Conservation (phyloP, 306 rosid species). For the Fragaria vesca region DNA sequence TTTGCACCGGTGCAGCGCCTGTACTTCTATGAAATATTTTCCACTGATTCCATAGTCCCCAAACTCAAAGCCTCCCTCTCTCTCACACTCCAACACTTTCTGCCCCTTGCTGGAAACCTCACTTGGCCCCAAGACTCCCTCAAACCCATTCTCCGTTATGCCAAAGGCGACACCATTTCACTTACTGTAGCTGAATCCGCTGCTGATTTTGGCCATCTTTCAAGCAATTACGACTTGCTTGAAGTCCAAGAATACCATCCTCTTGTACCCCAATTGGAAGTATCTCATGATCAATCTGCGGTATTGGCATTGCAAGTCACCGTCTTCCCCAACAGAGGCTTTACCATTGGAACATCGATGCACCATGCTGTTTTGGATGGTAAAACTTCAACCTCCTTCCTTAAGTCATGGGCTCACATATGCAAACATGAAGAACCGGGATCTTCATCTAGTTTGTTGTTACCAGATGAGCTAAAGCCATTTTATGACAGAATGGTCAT, state of each 20-base stretch:
- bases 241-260: constrained; percentile 26
- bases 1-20: constrained; percentile 37
- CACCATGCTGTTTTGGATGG: constrained; percentile 58
- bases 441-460: background rate
- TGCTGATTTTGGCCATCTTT: constrained; percentile 30
- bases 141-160: constrained; percentile 40
- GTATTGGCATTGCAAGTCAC: constrained; percentile 43
- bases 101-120: constrained; percentile 44
- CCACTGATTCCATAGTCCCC: constrained; percentile 30
- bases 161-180: constrained; percentile 40
- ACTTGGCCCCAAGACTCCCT: constrained; percentile 21
- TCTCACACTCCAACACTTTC: constrained; percentile 49
- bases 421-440: background rate
- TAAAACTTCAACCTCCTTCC: constrained; percentile 30
- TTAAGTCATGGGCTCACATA: constrained; percentile 25
- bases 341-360: constrained; percentile 39
- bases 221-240: constrained; percentile 15
- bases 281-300: constrained; percentile 29
- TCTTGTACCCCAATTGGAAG: constrained; percentile 27
- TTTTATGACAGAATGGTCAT: constrained; percentile 13
- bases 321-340: constrained; percentile 38
- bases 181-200: constrained; percentile 44
- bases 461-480: constrained; percentile 5
- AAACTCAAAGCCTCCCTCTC: constrained; percentile 57
- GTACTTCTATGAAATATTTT: constrained; percentile 34